These are phyloP conservation scores for Priceomyces fermenticarens DNA, from an alignment of 805 yeast genomes.

Conservation along the genomic window DNA sequence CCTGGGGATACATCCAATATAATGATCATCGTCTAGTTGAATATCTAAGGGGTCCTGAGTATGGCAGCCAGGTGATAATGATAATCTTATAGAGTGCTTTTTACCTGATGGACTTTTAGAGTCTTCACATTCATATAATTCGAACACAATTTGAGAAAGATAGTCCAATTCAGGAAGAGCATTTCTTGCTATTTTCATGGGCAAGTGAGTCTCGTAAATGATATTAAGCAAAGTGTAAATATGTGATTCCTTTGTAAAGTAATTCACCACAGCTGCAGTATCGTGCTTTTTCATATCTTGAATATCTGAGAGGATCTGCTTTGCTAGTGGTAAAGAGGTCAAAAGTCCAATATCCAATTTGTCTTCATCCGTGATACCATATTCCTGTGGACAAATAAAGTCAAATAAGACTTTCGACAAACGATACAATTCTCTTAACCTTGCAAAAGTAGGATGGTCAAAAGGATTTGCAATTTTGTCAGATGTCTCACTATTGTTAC, in stretches of 20 bases:
- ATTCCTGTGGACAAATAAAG: slow-evolving; percentile 97
- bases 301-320: slow-evolving; percentile 78
- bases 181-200: slow-evolving; percentile 92
- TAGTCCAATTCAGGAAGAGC: slow-evolving; percentile 96
- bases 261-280: slow-evolving; percentile 79
- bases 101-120: slow-evolving; percentile 58
- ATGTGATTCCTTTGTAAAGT: slow-evolving; percentile 96
- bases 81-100: slow-evolving; percentile 84
- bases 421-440: slow-evolving; percentile 83
- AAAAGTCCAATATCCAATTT: slow-evolving; percentile 92
- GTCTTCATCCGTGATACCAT: slow-evolving; percentile 93
- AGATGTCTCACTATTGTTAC: slow-evolving; percentile 14
- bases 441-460: slow-evolving; percentile 75
- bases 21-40: slow-evolving; percentile 92
- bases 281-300: slow-evolving; percentile 74
- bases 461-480: slow-evolving; percentile 44
- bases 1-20: slow-evolving; percentile 93
- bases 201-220: slow-evolving; percentile 85
- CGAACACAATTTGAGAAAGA: slow-evolving; percentile 90
- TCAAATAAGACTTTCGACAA: slow-evolving; percentile 92
- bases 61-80: slow-evolving; percentile 97
- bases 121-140: slow-evolving; percentile 80
- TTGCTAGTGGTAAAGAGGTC: slow-evolving; percentile 91
- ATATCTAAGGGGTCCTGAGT: slow-evolving; percentile 97
- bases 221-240: slow-evolving; percentile 91